A percentile compares a stretch with the other conserved stretches of the same genome.
These are phyloP conservation scores for Trapa bicornis DNA, from an alignment of 345 rosid genomes.

Conservation along the genomic window DNA sequence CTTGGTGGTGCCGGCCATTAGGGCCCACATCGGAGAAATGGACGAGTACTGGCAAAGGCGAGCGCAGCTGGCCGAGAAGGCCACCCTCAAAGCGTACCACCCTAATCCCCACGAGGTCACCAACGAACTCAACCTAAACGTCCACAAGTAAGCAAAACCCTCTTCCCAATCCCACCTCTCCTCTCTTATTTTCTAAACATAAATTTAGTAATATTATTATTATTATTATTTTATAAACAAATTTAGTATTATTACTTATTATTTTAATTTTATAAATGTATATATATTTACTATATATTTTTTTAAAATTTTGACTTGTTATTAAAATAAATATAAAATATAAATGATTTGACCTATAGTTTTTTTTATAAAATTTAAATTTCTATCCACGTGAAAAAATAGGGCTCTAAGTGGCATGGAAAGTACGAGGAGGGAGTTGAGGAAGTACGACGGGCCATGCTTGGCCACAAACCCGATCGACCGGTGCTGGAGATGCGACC, in stretches of 20 bases:
- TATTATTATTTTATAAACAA: too few relatives aligned
- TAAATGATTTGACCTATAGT: too few relatives aligned
- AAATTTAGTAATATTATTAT: too few relatives aligned
- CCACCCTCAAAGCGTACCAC: conserved; percentile 24
- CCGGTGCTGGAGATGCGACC: conserved; percentile 71
- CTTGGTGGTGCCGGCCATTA: conserved; percentile 13
- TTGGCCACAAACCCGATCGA: conserved; percentile 72
- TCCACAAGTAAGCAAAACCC: conserved; percentile 22
- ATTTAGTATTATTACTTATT: too few relatives aligned
- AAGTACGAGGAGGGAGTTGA: conserved; percentile 34
- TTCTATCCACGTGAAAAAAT: not conserved
- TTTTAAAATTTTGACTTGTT: too few relatives aligned
- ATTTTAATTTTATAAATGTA: too few relatives aligned
- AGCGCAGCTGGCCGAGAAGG: conserved; percentile 26
- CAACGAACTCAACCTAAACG: conserved; percentile 24
- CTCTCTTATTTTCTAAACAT: too few relatives aligned
- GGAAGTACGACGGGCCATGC: conserved; percentile 30
- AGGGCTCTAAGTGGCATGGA: conserved; percentile 20
- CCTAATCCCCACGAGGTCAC: conserved; percentile 43
- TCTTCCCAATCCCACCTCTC: too few relatives aligned
- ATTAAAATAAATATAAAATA: too few relatives aligned
- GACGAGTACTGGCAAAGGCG: conserved; percentile 50
- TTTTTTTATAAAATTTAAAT: too few relatives aligned
- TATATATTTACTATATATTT: too few relatives aligned
- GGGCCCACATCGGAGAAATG: conserved; percentile 23